Percentiles rank a stretch among this genome's conserved stretches.
Conservation (phyloP, 768 basidiomycete genomes). For the Cystobasidiopsis lactophilus region DNA sequence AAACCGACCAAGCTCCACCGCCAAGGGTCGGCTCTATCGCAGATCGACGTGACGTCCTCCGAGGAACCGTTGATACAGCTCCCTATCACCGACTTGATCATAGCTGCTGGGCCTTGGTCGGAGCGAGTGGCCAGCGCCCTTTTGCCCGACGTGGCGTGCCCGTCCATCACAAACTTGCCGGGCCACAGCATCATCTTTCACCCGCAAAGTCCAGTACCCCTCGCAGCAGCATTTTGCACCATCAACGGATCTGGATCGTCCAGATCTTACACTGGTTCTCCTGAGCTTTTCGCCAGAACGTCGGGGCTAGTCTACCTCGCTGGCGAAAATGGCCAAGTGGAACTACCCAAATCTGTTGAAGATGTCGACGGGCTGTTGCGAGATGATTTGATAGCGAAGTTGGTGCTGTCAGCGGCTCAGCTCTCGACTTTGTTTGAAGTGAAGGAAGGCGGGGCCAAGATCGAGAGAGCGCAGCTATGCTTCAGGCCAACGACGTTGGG, state of each 20-base stretch:
- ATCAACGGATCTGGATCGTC: background rate
- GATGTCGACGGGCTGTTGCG: no score
- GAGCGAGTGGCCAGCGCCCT: constrained; percentile 30
- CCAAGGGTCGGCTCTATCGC: background rate
- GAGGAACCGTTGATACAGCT: constrained; percentile 1
- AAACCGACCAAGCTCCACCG: background rate
- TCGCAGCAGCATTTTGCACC: background rate
- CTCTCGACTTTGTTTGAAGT: no score
- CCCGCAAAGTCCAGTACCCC: background rate
- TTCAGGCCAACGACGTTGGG: no score
- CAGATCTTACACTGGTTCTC: background rate
- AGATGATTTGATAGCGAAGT: no score
- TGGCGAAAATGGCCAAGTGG: background rate
- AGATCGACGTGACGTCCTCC: background rate
- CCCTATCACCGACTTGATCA: constrained; percentile 33
- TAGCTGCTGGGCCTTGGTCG: constrained; percentile 78
- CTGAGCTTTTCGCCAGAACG: background rate
- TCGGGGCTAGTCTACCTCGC: background rate
- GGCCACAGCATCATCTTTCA: background rate
- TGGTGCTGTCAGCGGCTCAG: no score
- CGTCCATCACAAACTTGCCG: background rate
- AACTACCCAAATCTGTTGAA: no score
- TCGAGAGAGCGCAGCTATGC: no score
- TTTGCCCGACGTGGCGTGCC: constrained; percentile 7
- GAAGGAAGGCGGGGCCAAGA: no score